Base-by-base conservation (phyloP, 2,329 filamentous ascomycete genomes). In the Paecilomyces niveus region DNA sequence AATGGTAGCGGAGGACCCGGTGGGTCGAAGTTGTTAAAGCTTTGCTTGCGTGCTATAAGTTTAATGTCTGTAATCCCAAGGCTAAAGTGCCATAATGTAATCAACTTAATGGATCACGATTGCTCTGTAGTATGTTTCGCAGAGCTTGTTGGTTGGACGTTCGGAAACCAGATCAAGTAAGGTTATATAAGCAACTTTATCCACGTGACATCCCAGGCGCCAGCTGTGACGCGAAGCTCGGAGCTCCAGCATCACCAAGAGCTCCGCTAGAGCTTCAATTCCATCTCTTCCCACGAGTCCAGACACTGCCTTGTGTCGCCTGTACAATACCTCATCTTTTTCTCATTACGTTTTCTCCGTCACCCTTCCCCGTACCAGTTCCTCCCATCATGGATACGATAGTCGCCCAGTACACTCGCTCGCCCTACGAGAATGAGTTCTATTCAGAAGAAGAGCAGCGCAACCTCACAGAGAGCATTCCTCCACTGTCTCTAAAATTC, bases 401-500 rank as follows among this genome's bases (percentile, higher is more conserved):
- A 74, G 91, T 99, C 68, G 87, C 92, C 67, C 89, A 88, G 77
- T 97, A 97, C 84, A 90, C 89, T 79, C 87, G 88, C 69, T 86
- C 92, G 69, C 82, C 87, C 61, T 86, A 86, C 76, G 82, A 88
- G 73, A 83, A 89, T 69, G 89, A 95, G 77, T 83, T 84, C 68
- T 85, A 87, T 71, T 81, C 83, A 56, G 83, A 88, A 68, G 84
- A 92, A 72, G 86, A 91, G 67, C 83, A 91, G 71, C 83, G 90
- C 74, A 88, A 92, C 70, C 81, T 89, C 72, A 80, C 80, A 70
- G 86, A 90, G 71, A 82, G 85, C 67, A 80, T 85, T 65, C 88
- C 90, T 70, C 86, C 87, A 67, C 83, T 96, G 67, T 93, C 90
- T 57, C 85, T 96, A 74, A 95, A 92, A 78, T 99, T 99, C 78